Evolutionary conservation across 768 basidiomycete genomes (phyloP), one percentile per base, ranked within the genome.

Genomic region (Trametes cubensis): DNA sequence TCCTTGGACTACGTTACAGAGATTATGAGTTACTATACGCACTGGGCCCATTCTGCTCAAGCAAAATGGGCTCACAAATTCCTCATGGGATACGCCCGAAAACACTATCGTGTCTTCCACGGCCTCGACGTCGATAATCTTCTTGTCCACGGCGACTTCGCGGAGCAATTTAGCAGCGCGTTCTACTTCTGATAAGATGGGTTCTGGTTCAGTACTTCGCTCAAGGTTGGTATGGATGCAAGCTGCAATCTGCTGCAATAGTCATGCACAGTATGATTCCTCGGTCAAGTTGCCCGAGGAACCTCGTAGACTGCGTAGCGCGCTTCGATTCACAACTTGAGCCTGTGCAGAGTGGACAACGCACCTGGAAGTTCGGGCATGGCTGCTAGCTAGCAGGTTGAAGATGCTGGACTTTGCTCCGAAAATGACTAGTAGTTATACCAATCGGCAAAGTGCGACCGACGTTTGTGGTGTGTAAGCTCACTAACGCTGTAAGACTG

Each of bases 51-150:
- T 6, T 11, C 34, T 6, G 11, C 11, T 2, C 11, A 34, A 10
- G 34, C 34, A 6, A 34, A 34, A 2, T 11, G 10, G 34, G 18
- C 86, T 68, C 66, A 91, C 91, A 74, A 91, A 92, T 49, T 83
- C 80, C 7, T 73, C 69, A 64, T 86, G 81, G 18, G 82, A 76
- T n/a, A 72, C 74, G 6, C 83, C 85, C 13, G 81, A 75, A 65
- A 83, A 91, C 13, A 90, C 88, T 47, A 90, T 82, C 2, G 73
- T 72, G 70, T 91, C 90, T 66, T 86, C 80, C 20, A 68, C 72
- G 0, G 86, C 81, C 46, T 87, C 83, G 0, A 90, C 87, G 30
- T 75, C 73, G 54, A 76, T 73, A 39, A 92, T 85, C 30, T 64
- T 71, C 69, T 83, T 85, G 8, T 83, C 85, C 14, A 72, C 71